Base-by-base conservation (phyloP, 495 filamentous ascomycete genomes). In the Immersiella caudata region DNA sequence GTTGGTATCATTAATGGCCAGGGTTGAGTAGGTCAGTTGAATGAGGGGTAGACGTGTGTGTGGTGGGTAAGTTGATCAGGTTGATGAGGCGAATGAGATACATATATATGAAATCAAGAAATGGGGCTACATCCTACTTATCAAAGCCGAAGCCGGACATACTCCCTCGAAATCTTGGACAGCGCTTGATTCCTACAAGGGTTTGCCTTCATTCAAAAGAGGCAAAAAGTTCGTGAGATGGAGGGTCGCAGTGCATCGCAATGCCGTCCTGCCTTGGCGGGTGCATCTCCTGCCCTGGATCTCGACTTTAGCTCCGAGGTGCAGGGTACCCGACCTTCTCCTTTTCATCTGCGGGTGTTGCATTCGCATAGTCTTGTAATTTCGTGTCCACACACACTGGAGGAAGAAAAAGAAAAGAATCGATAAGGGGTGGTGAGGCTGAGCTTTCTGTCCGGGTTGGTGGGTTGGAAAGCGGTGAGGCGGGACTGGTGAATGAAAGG, bases 401-500 rank as follows among this genome's bases (percentile, higher is more conserved):
- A n/a, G n/a, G n/a, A n/a, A n/a, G n/a, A n/a, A n/a, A 55, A 55
- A 24, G 12, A 9, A 55, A 12, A 22, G 5, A 22, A 22, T 22
- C 24, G 52, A 20, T 55, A 21, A 11, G 52, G 52, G 52, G 24
- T 8, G 8, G 29, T 55, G 52, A 46, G 40, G 40, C 40, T 46
- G 40, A 46, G 40, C 40, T 46, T 18, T 46, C 5, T 12, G 40
- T 46, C 40, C 40, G 40, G 40, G 40, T 46, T 46, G 40, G 40
- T 46, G 40, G 40, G 40, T 46, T 46, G 40, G 40, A 46, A 33
- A 33, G 29, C 3, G 29, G 29, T 33, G 29, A 33, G 26, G 26
- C n/a, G 57, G 25, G 57, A 21, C 25, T 60, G 57, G 29, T 29
- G 26, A 29, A 60, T 35, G 26, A 60, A 21, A 14, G 25, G 57